These are phyloP conservation scores for Beta corolliflora DNA, from an alignment of 179 eudicot genomes.

Conservation along the genomic window DNA sequence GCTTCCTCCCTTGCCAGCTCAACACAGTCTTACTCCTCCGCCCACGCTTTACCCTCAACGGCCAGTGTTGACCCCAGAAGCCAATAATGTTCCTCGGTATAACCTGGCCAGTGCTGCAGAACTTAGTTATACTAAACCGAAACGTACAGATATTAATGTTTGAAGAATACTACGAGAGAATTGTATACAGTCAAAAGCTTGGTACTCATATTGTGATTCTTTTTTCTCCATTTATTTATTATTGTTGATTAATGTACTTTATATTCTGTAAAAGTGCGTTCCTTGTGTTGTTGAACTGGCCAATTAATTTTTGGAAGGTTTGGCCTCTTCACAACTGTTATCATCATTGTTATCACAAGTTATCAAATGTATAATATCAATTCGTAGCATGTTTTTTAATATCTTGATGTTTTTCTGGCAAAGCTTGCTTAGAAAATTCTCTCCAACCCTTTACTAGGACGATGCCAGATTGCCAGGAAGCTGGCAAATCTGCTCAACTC, in stretches of 20 bases:
- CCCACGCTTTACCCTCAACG: constrained; percentile 97
- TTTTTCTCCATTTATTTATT: too few relatives aligned
- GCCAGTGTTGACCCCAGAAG: constrained; percentile 84
- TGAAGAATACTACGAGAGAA: constrained; percentile 30
- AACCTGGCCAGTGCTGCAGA: constrained; percentile 53
- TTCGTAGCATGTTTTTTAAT: too few relatives aligned
- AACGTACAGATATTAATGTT: constrained; percentile 90
- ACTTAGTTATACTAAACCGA: constrained; percentile 58
- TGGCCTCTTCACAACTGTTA: constrained; percentile 5
- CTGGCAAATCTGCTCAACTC: too few relatives aligned
- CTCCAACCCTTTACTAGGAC: too few relatives aligned
- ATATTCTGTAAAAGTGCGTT: neutral
- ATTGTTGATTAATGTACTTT: too few relatives aligned
- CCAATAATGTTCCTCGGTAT: constrained; percentile 69
- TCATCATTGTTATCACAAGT: neutral
- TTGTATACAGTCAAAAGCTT: neutral
- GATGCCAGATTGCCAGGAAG: too few relatives aligned
- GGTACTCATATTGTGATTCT: constrained; percentile 2
- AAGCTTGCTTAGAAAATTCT: too few relatives aligned
- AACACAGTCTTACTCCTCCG: constrained; percentile 90
- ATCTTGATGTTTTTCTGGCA: too few relatives aligned
- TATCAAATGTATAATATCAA: constrained; percentile 3
- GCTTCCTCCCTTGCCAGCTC: constrained; percentile 94
- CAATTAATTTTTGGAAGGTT: constrained; percentile 7
- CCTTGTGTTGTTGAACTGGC: constrained; percentile 3